Evolutionary conservation across 148 eudicot species (phyloP).

Genomic region (Salicornia ramosissima): DNA sequence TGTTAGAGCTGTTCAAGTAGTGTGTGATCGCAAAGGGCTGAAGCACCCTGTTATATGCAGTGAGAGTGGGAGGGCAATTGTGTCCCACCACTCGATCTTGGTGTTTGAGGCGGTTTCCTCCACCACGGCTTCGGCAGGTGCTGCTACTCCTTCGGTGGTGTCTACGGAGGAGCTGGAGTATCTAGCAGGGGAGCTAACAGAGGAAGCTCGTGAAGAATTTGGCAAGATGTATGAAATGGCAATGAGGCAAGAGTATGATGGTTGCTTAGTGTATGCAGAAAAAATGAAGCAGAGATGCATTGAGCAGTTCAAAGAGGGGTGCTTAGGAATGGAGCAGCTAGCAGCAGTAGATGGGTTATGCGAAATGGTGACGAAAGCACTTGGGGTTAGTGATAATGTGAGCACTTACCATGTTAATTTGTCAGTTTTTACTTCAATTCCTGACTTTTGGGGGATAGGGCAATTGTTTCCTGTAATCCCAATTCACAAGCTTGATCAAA

Average conservation of each 20-base stretch:
- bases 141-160: constrained; percentile 27
- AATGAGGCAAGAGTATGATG: constrained; percentile 52
- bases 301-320: constrained; percentile 81
- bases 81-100: constrained; percentile 79
- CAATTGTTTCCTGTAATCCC: constrained; percentile 81
- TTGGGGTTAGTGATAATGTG: constrained; percentile 50
- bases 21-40: constrained; percentile 52
- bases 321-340: constrained; percentile 64
- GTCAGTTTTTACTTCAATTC: constrained; percentile 83
- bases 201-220: constrained; percentile 56
- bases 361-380: constrained; percentile 49
- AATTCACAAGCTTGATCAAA: constrained; percentile 69
- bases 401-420: constrained; percentile 75
- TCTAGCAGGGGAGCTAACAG: constrained; percentile 41
- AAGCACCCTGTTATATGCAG: constrained; percentile 64
- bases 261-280: constrained; percentile 53
- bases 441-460: constrained; percentile 92
- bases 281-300: constrained; percentile 71
- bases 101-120: constrained; percentile 82
- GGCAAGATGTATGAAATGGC: constrained; percentile 45
- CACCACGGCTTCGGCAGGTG: constrained; percentile 13
- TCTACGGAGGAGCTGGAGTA: constrained; percentile 34
- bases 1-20: constrained; percentile 50
- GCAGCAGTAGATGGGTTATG: constrained; percentile 75
- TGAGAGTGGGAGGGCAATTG: constrained; percentile 89